A percentile compares a stretch with the other conserved stretches of the same genome.
These are phyloP conservation scores for Hypoxylon sp. DNA, from an alignment of 2,329 filamentous ascomycete species.

Conservation along the genomic window DNA sequence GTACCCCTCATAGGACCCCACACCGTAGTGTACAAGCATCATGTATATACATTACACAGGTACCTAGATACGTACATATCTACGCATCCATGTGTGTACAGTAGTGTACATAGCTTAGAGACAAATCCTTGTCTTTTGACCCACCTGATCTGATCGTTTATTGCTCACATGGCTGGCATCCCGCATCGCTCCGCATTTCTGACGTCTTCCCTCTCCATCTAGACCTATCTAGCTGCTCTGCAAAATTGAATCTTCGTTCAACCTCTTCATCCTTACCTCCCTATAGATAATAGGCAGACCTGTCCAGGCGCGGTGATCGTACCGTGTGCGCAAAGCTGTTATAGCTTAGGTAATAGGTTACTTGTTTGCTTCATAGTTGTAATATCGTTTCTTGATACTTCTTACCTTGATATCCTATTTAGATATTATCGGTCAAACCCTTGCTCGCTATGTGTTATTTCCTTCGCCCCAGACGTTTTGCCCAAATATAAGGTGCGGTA, in stretches of 20 bases:
- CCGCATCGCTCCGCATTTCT: slow-evolving; percentile 31
- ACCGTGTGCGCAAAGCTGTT: neutral
- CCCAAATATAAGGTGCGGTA: neutral
- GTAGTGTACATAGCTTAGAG: neutral
- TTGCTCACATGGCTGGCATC: slow-evolving; percentile 36
- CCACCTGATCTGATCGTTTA: slow-evolving; percentile 32
- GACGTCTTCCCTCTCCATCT: slow-evolving; percentile 21
- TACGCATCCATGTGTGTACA: no score
- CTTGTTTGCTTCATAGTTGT: neutral
- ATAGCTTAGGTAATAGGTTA: neutral
- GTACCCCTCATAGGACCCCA: slow-evolving; percentile 30
- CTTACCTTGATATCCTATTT: neutral
- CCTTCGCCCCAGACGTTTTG: neutral
- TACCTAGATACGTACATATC: no score
- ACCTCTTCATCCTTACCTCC: neutral
- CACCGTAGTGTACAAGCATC: no score
- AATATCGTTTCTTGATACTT: neutral
- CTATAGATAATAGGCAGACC: neutral
- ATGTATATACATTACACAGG: neutral
- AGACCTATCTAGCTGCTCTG: neutral
- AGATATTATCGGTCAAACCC: neutral
- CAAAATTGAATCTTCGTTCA: neutral
- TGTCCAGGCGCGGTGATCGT: neutral
- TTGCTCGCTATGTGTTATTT: slow-evolving; percentile 2
- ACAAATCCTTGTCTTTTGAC: slow-evolving; percentile 17